These are phyloP conservation scores for Alnus rubra DNA, from an alignment of 306 rosid genomes.

Conservation along the genomic window DNA sequence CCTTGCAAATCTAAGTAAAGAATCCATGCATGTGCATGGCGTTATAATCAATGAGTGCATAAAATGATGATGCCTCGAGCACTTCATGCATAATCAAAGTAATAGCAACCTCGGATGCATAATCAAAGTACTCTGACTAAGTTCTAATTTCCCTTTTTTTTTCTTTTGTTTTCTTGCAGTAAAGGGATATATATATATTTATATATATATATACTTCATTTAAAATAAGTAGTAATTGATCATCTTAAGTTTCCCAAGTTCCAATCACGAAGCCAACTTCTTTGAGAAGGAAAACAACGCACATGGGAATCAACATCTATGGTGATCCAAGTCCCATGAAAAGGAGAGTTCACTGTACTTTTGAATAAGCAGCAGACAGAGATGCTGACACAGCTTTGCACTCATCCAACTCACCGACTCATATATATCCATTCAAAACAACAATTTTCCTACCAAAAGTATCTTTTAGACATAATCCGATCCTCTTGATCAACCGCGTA, in stretches of 20 bases:
- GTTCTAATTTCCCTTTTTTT: not conserved
- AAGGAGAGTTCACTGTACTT: slow-evolving; percentile 31
- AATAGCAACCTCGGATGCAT: not conserved
- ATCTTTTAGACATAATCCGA: slow-evolving; percentile 18
- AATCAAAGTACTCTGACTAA: slow-evolving; percentile 19
- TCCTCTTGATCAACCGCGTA: not conserved
- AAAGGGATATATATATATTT: not conserved
- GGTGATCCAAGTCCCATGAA: slow-evolving; percentile 33
- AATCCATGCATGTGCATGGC: slow-evolving; percentile 54
- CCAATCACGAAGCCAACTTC: slow-evolving; percentile 40
- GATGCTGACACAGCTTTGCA: slow-evolving; percentile 56
- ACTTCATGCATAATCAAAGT: not conserved
- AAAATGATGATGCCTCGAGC: slow-evolving; percentile 19
- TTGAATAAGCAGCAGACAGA: slow-evolving; percentile 19
- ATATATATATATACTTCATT: not conserved
- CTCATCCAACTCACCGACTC: slow-evolving; percentile 42
- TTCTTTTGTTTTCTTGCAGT: not conserved
- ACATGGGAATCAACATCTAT: slow-evolving; percentile 59
- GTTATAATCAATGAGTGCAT: slow-evolving; percentile 23
- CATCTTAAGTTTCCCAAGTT: slow-evolving; percentile 29
- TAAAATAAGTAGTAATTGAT: not conserved
- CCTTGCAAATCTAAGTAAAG: slow-evolving; percentile 24
- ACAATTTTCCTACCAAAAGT: slow-evolving; percentile 7
- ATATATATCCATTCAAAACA: slow-evolving; percentile 13
- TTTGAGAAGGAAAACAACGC: slow-evolving; percentile 59